Base-by-base conservation (phyloP, 1,284 basidiomycete species). In the Leccinum subatratum region DNA sequence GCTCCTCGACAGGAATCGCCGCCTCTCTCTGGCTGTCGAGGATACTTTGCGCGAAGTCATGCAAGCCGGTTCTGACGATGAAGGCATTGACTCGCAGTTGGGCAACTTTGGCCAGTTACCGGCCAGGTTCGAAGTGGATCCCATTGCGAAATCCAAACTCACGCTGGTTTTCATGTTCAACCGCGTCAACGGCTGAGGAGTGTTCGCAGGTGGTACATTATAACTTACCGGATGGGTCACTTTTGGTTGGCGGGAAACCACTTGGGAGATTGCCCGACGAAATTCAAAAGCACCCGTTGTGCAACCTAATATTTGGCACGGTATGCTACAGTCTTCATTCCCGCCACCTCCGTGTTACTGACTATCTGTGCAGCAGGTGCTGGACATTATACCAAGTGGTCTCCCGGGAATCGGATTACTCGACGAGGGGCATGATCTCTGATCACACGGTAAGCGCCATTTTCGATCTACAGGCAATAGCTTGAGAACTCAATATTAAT, bases 161-260 rank as follows among this genome's bases (percentile, higher is more conserved):
- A n/a, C 77, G 77, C n/a, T 85, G 83, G 83, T 7, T 82, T 6
- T 68, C 61, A 1, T 76, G 70, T 25, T 58, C 59, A 18, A 77
- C 74, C 4, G 69, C 72, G 3, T n/a, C 65, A 6, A 39, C 68
- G 30, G 14, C 9, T 1, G 14, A 14, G 0, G 62, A 69, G n/a
- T n/a, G 25, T 7, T 60, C 70, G 5, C 74, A 77, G 32, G 20
- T 8, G 6, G 72, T 85, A 0, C 76, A 80, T 64, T 68, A 80
- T 18, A 77, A 86, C 63, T 32, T 84, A 2, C 66, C 84, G 4
- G 70, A 77, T 39, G 84, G 83, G 9, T 66, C 69, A 8, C 73
- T 86, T 4, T 72, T 83, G 6, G 75, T 85, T 6, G 71, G 81
- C 59, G 83, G 82, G 0, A 77, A 77, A 61, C 74, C 78, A 1